phyloP scores from a whole-genome alignment of 352 stramenopile species.

The Phytophthora fragariae region DNA sequence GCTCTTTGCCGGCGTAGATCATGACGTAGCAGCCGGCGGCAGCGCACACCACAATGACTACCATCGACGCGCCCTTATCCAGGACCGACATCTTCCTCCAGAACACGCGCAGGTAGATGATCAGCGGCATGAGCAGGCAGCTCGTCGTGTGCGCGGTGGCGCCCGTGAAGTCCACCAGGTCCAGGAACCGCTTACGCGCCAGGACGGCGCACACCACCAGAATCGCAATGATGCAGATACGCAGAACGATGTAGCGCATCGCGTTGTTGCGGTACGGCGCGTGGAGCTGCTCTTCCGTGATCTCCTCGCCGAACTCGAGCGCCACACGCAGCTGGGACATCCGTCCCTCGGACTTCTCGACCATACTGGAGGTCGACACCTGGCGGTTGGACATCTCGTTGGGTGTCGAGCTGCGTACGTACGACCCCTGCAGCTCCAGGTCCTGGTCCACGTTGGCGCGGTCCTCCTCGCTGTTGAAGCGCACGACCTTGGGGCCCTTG shows the following conservation, averaged over 20 bases:
- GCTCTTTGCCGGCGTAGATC: slow-evolving; percentile 57
- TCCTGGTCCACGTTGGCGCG: slow-evolving; percentile 34
- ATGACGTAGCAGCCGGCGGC: slow-evolving; percentile 59
- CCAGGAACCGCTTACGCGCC: slow-evolving; percentile 58
- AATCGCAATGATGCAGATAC: slow-evolving; percentile 48
- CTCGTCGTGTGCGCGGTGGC: slow-evolving; percentile 60
- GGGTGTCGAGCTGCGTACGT: slow-evolving; percentile 44
- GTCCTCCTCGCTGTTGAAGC: slow-evolving; percentile 32
- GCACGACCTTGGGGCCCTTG: slow-evolving; percentile 38
- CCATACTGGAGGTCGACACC: slow-evolving; percentile 31
- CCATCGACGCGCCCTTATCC: slow-evolving; percentile 51
- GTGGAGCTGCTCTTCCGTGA: slow-evolving; percentile 36
- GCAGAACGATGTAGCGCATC: slow-evolving; percentile 56
- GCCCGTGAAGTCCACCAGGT: slow-evolving; percentile 63
- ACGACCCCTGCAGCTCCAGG: slow-evolving; percentile 42
- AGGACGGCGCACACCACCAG: slow-evolving; percentile 53
- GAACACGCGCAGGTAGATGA: slow-evolving; percentile 63
- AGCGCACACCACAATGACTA: slow-evolving; percentile 55
- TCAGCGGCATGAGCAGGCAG: slow-evolving; percentile 60
- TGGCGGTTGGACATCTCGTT: slow-evolving; percentile 23
- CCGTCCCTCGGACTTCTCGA: slow-evolving; percentile 33
- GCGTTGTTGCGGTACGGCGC: slow-evolving; percentile 53
- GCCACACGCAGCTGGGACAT: slow-evolving; percentile 49
- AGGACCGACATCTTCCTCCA: slow-evolving; percentile 47
- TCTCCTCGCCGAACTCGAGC: slow-evolving; percentile 47